Percentiles rank a stretch among this genome's conserved stretches.
These are phyloP conservation scores for Aspergillus sparsus DNA, from an alignment of 495 filamentous ascomycete genomes.

Conservation along the genomic window DNA sequence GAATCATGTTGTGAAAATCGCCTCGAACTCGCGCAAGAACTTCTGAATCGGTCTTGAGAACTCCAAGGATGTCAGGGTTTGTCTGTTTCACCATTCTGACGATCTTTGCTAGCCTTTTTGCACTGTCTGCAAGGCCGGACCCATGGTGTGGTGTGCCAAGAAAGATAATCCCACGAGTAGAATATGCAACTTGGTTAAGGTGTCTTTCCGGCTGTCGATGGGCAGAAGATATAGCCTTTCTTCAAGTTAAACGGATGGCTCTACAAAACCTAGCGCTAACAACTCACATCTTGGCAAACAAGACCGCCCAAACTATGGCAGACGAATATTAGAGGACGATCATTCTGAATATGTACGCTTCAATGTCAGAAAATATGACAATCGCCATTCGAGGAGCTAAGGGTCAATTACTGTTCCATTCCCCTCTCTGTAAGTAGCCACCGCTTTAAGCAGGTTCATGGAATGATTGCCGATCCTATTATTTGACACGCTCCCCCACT, in stretches of 20 bases:
- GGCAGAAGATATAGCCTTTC: not conserved
- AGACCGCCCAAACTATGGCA: constrained; percentile 22
- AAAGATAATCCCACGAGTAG: not conserved
- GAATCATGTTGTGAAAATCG: not conserved
- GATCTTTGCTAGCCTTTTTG: not conserved
- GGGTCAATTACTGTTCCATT: not conserved
- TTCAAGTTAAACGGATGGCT: not conserved
- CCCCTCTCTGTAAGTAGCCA: not conserved
- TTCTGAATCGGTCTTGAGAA: not conserved
- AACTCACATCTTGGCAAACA: constrained; percentile 14
- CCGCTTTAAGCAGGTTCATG: not conserved
- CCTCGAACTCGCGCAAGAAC: not conserved
- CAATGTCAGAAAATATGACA: not conserved
- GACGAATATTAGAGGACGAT: constrained; percentile 20
- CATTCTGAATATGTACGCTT: not conserved
- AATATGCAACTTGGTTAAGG: not conserved
- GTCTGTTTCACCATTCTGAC: not conserved
- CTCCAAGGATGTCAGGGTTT: not conserved
- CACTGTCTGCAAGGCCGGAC: not conserved
- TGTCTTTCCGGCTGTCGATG: not conserved
- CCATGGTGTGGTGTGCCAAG: not conserved
- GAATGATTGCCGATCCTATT: not conserved
- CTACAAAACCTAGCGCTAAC: no score
- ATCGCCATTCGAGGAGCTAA: not conserved
- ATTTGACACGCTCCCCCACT: not conserved